A percentile compares a stretch with the other conserved stretches of the same genome.
These are phyloP conservation scores for Nakaseomyces uthaithaninus DNA, from an alignment of 1,139 yeast species.

Conservation along the genomic window DNA sequence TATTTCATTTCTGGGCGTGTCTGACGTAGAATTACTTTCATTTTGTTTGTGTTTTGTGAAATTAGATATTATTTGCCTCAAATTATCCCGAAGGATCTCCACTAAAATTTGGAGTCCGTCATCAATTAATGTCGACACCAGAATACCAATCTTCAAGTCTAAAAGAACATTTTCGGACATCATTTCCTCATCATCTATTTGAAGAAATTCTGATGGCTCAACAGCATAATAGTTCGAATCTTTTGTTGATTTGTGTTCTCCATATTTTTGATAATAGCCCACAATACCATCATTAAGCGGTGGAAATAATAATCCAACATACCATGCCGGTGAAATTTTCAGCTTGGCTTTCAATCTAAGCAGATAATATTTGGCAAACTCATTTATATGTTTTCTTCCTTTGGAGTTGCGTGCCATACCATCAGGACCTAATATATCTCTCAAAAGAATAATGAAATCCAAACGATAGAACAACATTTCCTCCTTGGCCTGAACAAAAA, in stretches of 20 bases:
- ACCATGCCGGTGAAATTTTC: constrained; percentile 47
- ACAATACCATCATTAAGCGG: constrained; percentile 43
- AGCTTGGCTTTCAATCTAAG: constrained; percentile 47
- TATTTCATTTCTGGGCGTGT: constrained; percentile 15
- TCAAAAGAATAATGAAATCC: constrained; percentile 59
- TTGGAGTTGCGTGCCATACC: constrained; percentile 31
- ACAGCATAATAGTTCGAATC: constrained; percentile 16
- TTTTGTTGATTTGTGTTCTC: constrained; percentile 28
- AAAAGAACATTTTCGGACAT: constrained; percentile 18
- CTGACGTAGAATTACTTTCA: constrained; percentile 10
- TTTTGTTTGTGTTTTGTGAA: constrained; percentile 15
- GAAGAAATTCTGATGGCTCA: constrained; percentile 21
- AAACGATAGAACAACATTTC: constrained; percentile 58
- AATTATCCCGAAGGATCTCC: constrained; percentile 17
- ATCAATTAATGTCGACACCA: constrained; percentile 30
- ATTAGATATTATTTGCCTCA: constrained; percentile 14
- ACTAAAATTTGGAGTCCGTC: constrained; percentile 24
- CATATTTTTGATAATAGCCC: constrained; percentile 43
- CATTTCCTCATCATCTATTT: constrained; percentile 21
- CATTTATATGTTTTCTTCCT: constrained; percentile 52
- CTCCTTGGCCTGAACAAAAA: constrained; percentile 58
- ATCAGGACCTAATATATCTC: constrained; percentile 38
- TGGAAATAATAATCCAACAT: constrained; percentile 63
- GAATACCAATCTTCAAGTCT: constrained; percentile 27
- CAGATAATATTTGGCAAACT: constrained; percentile 62